phyloP scores from a whole-genome alignment of 2,329 filamentous ascomycete genomes.

The Apiospora rasikravindrae region DNA sequence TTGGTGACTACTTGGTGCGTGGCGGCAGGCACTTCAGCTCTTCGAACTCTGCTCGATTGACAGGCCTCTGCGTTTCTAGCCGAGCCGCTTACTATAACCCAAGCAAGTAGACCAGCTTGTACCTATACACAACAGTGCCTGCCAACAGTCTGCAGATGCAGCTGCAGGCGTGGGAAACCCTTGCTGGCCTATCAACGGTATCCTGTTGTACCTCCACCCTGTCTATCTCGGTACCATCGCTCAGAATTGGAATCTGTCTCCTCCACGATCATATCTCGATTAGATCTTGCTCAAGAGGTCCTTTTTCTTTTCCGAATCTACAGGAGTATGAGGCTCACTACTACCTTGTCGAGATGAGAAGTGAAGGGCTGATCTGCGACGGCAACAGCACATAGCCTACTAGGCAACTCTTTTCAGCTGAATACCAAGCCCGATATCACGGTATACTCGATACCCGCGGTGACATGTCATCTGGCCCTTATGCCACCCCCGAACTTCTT shows the following conservation, averaged over 20 bases:
- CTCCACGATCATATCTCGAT: constrained; percentile 1
- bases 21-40: neutral
- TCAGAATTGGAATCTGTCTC: neutral
- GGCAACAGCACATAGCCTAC: neutral
- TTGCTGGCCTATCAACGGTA: neutral
- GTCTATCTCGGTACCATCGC: neutral
- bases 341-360: neutral
- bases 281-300: neutral
- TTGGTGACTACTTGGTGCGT: neutral
- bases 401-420: neutral
- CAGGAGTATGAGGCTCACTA: neutral
- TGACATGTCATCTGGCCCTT: constrained; percentile 8
- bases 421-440: neutral
- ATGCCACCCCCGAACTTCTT: neutral
- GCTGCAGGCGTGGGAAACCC: neutral
- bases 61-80: neutral
- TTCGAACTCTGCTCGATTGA: neutral
- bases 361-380: neutral
- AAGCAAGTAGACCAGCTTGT: neutral
- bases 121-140: neutral
- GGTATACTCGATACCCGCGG: neutral
- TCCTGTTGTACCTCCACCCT: neutral
- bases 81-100: neutral
- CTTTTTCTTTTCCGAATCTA: too few species aligned
- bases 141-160: neutral